Conservation (phyloP, 352 stramenopile genomes). For the Pythium vanterpoolii region DNA sequence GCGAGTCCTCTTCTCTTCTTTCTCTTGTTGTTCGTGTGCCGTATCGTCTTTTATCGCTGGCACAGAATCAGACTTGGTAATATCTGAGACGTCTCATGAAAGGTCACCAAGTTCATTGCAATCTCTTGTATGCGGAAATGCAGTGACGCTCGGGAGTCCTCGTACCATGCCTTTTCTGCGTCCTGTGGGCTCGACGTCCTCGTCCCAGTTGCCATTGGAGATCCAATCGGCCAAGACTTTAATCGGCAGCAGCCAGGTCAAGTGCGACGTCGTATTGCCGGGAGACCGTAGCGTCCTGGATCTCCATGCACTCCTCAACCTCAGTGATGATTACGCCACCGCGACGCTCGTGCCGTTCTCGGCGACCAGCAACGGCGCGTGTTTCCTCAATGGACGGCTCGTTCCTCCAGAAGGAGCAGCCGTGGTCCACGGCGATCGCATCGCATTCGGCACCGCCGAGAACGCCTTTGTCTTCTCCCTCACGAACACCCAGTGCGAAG, state of each 20-base stretch:
- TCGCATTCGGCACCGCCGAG: conserved; percentile 42
- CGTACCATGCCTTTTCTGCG: conserved; percentile 53
- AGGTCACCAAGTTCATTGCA: conserved; percentile 5
- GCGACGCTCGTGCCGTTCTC: conserved; percentile 59
- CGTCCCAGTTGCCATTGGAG: conserved; percentile 23
- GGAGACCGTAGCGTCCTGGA: conserved; percentile 36
- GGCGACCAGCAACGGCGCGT: conserved; percentile 24
- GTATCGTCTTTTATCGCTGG: no score
- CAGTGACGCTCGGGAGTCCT: no score
- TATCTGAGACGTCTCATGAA: conserved; percentile 11
- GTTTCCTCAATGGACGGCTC: conserved; percentile 46
- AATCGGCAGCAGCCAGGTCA: conserved; percentile 37
- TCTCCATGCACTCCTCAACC: conserved; percentile 52
- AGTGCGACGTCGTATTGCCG: conserved; percentile 59
- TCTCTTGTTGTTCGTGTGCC: background rate
- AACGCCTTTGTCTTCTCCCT: conserved; percentile 60
- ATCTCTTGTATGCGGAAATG: background rate
- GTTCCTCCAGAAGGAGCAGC: conserved; percentile 36
- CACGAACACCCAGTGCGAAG: conserved; percentile 4
- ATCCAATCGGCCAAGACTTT: conserved; percentile 62
- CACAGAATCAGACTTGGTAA: background rate
- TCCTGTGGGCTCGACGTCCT: background rate
- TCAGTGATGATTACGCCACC: conserved; percentile 32
- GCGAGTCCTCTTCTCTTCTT: background rate
- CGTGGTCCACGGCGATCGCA: conserved; percentile 57